A percentile compares a stretch with the other conserved stretches of the same genome.
phyloP scores from a whole-genome alignment of 2,329 filamentous ascomycete species.

The Chlorencoelia australis region DNA sequence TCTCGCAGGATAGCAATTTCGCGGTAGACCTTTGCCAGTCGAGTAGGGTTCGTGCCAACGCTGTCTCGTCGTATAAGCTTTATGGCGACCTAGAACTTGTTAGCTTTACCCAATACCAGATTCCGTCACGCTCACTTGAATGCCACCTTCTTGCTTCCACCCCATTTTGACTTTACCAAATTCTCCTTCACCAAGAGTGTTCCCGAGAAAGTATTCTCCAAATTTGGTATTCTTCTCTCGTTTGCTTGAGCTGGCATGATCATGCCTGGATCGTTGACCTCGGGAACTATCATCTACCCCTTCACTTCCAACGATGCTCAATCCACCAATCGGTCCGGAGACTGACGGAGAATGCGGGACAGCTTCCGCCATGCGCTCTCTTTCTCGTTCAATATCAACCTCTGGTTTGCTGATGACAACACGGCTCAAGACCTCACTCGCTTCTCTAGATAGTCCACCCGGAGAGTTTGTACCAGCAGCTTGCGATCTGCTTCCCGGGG shows the following conservation, averaged over 20 bases:
- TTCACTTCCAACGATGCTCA: conserved; percentile 40
- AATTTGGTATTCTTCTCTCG: conserved; percentile 75
- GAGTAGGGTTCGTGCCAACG: conserved; percentile 76
- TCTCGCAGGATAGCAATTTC: conserved; percentile 86
- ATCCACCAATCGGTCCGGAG: conserved; percentile 35
- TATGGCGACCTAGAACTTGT: conserved; percentile 65
- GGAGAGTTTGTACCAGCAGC: conserved; percentile 39
- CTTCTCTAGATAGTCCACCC: conserved; percentile 58
- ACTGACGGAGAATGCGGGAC: conserved; percentile 33
- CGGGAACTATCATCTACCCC: conserved; percentile 34
- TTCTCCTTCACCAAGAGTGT: conserved; percentile 93
- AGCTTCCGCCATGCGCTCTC: conserved; percentile 57
- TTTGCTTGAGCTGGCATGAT: conserved; percentile 37
- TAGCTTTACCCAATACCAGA: neutral
- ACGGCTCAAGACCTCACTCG: conserved; percentile 69
- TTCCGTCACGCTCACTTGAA: conserved; percentile 46
- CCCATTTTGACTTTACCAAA: conserved; percentile 98
- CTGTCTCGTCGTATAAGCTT: conserved; percentile 93
- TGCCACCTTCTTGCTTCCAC: conserved; percentile 91
- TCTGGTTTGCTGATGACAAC: conserved; percentile 68
- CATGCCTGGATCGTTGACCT: conserved; percentile 45
- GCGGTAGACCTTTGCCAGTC: conserved; percentile 92
- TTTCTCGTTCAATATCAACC: conserved; percentile 61
- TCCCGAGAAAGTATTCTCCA: conserved; percentile 89
- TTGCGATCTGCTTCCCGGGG: conserved; percentile 23